Evolutionary conservation across 176 grass and related monocot species (phyloP).

Genomic region (Triticum monococcum): DNA sequence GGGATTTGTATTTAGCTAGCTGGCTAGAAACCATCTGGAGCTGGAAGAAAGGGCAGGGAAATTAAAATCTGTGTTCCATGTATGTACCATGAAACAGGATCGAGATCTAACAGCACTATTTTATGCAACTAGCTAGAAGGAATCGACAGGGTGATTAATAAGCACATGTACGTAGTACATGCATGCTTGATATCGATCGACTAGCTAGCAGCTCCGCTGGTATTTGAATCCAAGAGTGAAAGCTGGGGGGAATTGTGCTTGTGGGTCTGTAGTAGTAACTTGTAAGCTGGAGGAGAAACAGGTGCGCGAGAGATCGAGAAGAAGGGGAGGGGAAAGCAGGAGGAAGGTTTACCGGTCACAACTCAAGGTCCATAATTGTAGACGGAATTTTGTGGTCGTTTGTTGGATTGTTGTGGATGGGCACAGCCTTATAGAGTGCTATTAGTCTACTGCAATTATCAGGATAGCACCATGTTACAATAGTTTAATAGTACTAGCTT

Average conservation of each 20-base stretch:
- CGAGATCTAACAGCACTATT: constrained; percentile 30
- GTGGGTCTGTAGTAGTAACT: not conserved
- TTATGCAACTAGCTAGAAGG: constrained; percentile 4
- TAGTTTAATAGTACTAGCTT: not conserved
- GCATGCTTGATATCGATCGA: not conserved
- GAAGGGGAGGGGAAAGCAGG: not conserved
- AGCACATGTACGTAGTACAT: not conserved
- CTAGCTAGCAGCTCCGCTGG: not conserved
- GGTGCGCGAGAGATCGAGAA: not conserved
- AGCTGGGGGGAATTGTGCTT: not conserved
- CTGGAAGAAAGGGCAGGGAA: constrained; percentile 30
- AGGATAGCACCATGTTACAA: constrained; percentile 9
- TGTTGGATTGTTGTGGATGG: constrained; percentile 41
- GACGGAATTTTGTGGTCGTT: constrained; percentile 26
- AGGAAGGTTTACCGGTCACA: constrained; percentile 15
- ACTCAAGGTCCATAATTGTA: constrained; percentile 24
- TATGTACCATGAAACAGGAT: constrained; percentile 10
- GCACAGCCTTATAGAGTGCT: not conserved
- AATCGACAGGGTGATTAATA: constrained; percentile 7
- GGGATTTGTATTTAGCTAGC: constrained; percentile 42
- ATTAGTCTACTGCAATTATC: constrained; percentile 4
- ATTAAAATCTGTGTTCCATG: constrained; percentile 27
- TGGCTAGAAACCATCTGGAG: constrained; percentile 30
- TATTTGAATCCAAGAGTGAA: constrained; percentile 15
- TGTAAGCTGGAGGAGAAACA: not conserved